Percentiles rank a stretch among this genome's conserved stretches.
phyloP scores from a whole-genome alignment of 1,284 basidiomycete genomes.

The Melanopsichium pennsylvanicum region DNA sequence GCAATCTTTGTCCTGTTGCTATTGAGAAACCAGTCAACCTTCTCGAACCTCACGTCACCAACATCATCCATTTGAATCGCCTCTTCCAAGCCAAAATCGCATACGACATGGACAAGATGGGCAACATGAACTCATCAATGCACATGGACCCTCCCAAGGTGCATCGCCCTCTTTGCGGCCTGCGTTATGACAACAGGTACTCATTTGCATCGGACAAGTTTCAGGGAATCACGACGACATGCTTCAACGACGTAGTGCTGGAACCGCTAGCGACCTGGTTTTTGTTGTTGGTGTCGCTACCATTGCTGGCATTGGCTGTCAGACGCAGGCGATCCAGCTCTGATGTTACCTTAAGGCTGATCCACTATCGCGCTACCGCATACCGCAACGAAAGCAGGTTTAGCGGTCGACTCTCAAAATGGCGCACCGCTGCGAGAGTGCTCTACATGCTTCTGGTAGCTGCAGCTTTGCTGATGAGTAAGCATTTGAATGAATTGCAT shows the following conservation, averaged over 20 bases:
- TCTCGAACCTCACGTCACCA: no score
- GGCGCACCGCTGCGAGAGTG: conserved; percentile 14
- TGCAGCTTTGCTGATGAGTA: conserved; percentile 52
- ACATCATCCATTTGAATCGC: not conserved
- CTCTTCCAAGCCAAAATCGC: not conserved
- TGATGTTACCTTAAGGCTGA: conserved; percentile 8
- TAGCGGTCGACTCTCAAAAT: conserved; percentile 11
- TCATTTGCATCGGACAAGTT: conserved; percentile 26
- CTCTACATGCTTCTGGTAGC: conserved; percentile 45
- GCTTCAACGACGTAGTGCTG: conserved; percentile 53
- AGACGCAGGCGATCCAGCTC: conserved; percentile 8
- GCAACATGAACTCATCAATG: conserved; percentile 10
- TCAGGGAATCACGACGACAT: conserved; percentile 31
- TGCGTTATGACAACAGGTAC: conserved; percentile 29
- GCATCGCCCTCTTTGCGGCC: conserved; percentile 23
- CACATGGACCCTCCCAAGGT: conserved; percentile 28
- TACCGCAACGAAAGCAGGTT: conserved; percentile 13
- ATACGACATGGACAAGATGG: not conserved
- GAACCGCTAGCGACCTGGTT: conserved; percentile 51
- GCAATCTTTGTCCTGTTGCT: no score
- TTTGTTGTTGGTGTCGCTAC: conserved; percentile 32
- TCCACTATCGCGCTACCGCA: conserved; percentile 18
- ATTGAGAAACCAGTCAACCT: no score
- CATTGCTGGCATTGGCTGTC: conserved; percentile 7
- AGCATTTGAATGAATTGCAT: no score